These are phyloP conservation scores for Globisporangium yorkense DNA, from an alignment of 352 stramenopile species.

Conservation along the genomic window DNA sequence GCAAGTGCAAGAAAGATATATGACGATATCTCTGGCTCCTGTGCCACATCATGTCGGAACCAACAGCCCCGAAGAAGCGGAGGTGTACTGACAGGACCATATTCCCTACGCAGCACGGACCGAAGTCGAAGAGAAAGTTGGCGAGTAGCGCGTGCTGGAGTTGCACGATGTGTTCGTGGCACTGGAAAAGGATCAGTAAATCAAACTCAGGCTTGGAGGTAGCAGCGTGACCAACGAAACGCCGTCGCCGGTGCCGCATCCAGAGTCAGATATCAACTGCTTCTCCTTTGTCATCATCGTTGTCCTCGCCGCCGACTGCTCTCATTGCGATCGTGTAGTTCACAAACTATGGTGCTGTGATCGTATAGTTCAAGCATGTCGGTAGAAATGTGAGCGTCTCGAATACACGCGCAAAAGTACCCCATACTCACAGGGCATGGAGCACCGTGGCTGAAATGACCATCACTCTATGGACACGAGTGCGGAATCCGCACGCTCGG, in stretches of 20 bases:
- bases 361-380: too few relatives aligned
- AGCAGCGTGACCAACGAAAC: constrained; percentile 13
- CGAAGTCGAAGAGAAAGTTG: constrained; percentile 49
- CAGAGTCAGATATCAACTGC: too few relatives aligned
- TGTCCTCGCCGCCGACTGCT: too few relatives aligned
- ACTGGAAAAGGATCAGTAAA: constrained; percentile 44
- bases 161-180: constrained; percentile 45
- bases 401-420: too few relatives aligned
- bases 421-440: too few relatives aligned
- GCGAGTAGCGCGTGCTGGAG: constrained; percentile 54
- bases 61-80: constrained; percentile 66
- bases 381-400: too few relatives aligned
- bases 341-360: too few relatives aligned
- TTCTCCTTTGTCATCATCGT: too few relatives aligned
- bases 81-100: constrained; percentile 77
- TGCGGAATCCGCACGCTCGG: too few relatives aligned
- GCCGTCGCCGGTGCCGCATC: background rate
- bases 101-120: constrained; percentile 61
- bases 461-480: too few relatives aligned
- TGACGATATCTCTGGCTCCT: constrained; percentile 55
- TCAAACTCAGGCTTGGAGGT: constrained; percentile 69
- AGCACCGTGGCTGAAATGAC: too few relatives aligned
- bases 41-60: constrained; percentile 64
- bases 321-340: too few relatives aligned
- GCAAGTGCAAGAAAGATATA: constrained; percentile 43